A percentile compares a stretch with the other conserved stretches of the same genome.
Conservation (phyloP, 345 rosid genomes). For the Capsella bursapastoris region DNA sequence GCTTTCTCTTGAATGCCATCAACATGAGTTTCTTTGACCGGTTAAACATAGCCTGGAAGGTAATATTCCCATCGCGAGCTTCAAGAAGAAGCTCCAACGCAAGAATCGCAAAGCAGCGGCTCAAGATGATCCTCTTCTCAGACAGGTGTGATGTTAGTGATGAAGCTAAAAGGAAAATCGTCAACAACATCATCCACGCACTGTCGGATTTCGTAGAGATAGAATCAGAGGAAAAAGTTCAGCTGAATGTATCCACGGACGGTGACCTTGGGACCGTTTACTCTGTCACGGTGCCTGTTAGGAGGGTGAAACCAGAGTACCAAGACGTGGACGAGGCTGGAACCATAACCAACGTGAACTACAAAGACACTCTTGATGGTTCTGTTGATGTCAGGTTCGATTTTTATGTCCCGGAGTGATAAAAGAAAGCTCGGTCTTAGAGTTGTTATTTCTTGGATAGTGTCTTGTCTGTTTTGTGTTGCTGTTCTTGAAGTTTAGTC, state of each 20-base stretch:
- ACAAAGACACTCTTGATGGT: constrained; percentile 77
- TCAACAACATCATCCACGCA: constrained; percentile 72
- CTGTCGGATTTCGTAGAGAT: constrained; percentile 93
- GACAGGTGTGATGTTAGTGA: constrained; percentile 96
- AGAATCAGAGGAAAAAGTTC: constrained; percentile 95
- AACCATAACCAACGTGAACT: constrained; percentile 71
- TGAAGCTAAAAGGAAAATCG: constrained; percentile 88
- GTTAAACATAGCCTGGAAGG: constrained; percentile 87
- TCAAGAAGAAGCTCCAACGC: constrained; percentile 87
- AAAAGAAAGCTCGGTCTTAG: constrained; percentile 15
- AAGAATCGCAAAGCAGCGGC: constrained; percentile 88
- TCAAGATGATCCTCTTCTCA: constrained; percentile 98
- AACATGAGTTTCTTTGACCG: constrained; percentile 89
- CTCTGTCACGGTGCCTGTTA: constrained; percentile 92
- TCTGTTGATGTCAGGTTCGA: constrained; percentile 91
- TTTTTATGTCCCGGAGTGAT: constrained; percentile 79
- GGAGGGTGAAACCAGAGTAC: constrained; percentile 87
- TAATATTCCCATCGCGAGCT: constrained; percentile 79
- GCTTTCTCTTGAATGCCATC: constrained; percentile 70
- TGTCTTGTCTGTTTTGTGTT: constrained; percentile 32
- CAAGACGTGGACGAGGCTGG: constrained; percentile 69
- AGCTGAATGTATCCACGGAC: constrained; percentile 83
- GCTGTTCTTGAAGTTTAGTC: constrained; percentile 33
- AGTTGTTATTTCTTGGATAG: constrained; percentile 27
- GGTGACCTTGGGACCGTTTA: constrained; percentile 87